phyloP scores from a whole-genome alignment of 768 basidiomycete genomes.

The Podaxis sp. region DNA sequence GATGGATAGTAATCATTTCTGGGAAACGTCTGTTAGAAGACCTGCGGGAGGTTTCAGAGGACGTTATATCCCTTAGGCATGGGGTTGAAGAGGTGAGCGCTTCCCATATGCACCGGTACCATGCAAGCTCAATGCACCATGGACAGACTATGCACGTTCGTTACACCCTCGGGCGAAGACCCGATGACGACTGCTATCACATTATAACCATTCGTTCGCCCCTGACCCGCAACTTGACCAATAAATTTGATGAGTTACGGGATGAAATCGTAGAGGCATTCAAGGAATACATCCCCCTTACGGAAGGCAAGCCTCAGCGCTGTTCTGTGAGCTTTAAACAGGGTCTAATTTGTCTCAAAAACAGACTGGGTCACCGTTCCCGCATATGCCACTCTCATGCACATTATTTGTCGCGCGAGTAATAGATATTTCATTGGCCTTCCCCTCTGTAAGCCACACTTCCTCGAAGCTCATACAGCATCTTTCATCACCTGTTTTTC shows the following conservation, averaged over 20 bases:
- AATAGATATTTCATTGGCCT: slow-evolving; percentile 13
- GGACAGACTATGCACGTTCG: slow-evolving; percentile 25
- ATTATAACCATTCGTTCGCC: slow-evolving; percentile 3
- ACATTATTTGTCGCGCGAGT: slow-evolving; percentile 1
- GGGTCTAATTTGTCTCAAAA: not conserved
- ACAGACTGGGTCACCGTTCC: slow-evolving; percentile 2
- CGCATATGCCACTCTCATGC: not conserved
- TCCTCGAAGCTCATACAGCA: not conserved
- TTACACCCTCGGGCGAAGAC: slow-evolving; percentile 25
- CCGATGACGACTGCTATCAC: slow-evolving; percentile 2
- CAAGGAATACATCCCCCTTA: slow-evolving; percentile 4
- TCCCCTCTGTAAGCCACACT: slow-evolving; percentile 8
- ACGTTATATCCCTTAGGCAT: slow-evolving; percentile 27
- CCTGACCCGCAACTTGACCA: slow-evolving; percentile 9
- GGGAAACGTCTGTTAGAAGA: slow-evolving; percentile 28
- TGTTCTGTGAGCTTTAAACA: not conserved
- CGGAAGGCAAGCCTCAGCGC: slow-evolving; percentile 22
- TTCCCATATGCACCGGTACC: not conserved
- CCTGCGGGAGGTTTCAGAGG: slow-evolving; percentile 29
- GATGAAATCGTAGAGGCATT: slow-evolving; percentile 14
- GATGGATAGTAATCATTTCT: slow-evolving; percentile 32
- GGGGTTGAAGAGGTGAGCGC: slow-evolving; percentile 26
- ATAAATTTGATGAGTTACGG: slow-evolving; percentile 8
- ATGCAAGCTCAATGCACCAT: not conserved
- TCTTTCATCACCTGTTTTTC: not conserved